Percentiles rank a stretch among this genome's conserved stretches.
Evolutionary conservation across 371 early-diverging fungal genomes (phyloP).

Genomic region (Sporodiniella umbellata): DNA sequence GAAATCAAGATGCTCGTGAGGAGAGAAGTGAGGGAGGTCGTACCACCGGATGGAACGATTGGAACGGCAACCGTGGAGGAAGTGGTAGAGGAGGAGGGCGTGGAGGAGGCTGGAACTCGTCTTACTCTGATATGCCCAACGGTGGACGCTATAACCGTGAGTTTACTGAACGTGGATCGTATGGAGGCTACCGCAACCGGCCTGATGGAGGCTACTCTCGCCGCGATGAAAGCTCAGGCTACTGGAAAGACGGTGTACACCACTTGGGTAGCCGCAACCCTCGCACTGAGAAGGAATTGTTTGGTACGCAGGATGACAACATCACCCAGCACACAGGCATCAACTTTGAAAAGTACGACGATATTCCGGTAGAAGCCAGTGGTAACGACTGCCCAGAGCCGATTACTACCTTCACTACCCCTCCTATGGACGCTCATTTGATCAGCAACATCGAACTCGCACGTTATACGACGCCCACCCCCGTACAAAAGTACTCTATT

Average conservation of each 20-base stretch:
- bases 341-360: constrained; percentile 96
- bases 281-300: constrained; percentile 76
- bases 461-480: constrained; percentile 88
- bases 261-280: constrained; percentile 67
- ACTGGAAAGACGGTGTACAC: constrained; percentile 73
- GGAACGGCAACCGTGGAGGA: constrained; percentile 16
- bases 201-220: constrained; percentile 47
- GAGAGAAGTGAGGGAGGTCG: constrained; percentile 5
- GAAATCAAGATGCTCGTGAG: constrained; percentile 26
- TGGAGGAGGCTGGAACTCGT: constrained; percentile 42
- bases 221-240: constrained; percentile 54
- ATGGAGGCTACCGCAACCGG: constrained; percentile 26
- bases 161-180: constrained; percentile 37
- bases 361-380: constrained; percentile 93
- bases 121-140: constrained; percentile 45
- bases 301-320: constrained; percentile 64
- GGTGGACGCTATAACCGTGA: constrained; percentile 9
- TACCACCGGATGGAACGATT: constrained; percentile 25
- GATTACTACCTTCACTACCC: constrained; percentile 58
- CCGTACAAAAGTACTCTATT: constrained; percentile 92
- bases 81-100: constrained; percentile 8
- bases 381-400: constrained; percentile 81
- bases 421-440: constrained; percentile 84
- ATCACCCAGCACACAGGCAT: constrained; percentile 82
- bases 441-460: constrained; percentile 80